Percentiles rank a stretch among this genome's conserved stretches.
phyloP scores from a whole-genome alignment of 1,284 basidiomycete genomes.

The Ustilago vetiveriae region DNA sequence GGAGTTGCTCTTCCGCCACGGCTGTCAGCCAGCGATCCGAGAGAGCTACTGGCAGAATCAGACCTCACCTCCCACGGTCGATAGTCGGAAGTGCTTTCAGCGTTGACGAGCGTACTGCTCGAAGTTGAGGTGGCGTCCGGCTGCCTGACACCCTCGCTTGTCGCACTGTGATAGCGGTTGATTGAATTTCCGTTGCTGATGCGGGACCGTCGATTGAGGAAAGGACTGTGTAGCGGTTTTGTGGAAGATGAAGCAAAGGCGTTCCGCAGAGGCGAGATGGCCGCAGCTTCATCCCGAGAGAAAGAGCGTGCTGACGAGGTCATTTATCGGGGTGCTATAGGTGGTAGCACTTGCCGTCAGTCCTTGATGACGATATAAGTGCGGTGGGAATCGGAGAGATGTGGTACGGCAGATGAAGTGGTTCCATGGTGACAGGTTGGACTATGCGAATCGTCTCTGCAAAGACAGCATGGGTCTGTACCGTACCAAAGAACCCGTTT shows the following conservation, averaged over 20 bases:
- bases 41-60: conserved; percentile 16
- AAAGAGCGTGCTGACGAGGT: conserved; percentile 25
- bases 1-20: conserved; percentile 11
- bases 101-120: conserved; percentile 49
- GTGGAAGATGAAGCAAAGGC: conserved; percentile 33
- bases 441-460: too few relatives aligned
- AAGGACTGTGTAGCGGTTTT: conserved; percentile 31
- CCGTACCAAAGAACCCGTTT: too few relatives aligned
- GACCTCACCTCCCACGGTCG: conserved; percentile 39
- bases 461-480: too few relatives aligned
- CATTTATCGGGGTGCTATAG: conserved; percentile 20
- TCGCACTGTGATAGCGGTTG: not conserved
- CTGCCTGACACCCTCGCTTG: not conserved
- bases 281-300: conserved; percentile 27
- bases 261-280: conserved; percentile 22
- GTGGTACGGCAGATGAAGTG: conserved; percentile 1
- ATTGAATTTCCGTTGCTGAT: not conserved
- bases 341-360: not conserved
- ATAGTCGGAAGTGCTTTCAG: conserved; percentile 31
- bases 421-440: conserved; percentile 16
- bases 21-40: conserved; percentile 17
- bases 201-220: conserved; percentile 9
- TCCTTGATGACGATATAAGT: not conserved
- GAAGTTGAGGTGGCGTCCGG: conserved; percentile 48
- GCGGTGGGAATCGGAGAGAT: not conserved